These are phyloP conservation scores for Lodderomyces elongisporus DNA, from an alignment of 1,139 yeast species.

Conservation along the genomic window DNA sequence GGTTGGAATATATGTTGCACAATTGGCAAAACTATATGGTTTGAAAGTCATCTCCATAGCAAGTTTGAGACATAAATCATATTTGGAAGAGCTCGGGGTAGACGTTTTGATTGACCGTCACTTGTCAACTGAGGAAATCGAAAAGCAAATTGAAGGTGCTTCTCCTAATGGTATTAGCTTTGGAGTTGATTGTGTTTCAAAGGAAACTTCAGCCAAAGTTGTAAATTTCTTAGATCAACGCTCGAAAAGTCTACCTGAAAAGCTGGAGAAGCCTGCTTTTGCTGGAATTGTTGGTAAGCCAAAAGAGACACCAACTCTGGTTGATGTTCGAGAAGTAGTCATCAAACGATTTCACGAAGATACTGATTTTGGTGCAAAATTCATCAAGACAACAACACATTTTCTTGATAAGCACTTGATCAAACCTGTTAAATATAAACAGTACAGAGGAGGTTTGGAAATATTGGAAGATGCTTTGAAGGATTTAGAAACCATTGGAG, in stretches of 20 bases:
- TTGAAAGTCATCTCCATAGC: slow-evolving; percentile 39
- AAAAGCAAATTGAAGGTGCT: slow-evolving; percentile 11
- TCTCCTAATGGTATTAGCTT: slow-evolving; percentile 19
- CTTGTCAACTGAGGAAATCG: slow-evolving; percentile 19
- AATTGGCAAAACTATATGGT: slow-evolving; percentile 36
- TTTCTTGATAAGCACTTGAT: slow-evolving; percentile 22
- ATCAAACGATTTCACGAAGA: slow-evolving; percentile 44
- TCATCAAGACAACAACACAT: slow-evolving; percentile 29
- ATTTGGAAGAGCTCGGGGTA: slow-evolving; percentile 33
- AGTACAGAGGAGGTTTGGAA: slow-evolving; percentile 30
- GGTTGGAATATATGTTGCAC: slow-evolving; percentile 39
- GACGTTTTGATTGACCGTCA: slow-evolving; percentile 36
- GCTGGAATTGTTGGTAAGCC: slow-evolving; percentile 41
- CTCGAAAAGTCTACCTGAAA: background rate
- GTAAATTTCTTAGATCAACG: slow-evolving; percentile 20
- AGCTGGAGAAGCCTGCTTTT: slow-evolving; percentile 15
- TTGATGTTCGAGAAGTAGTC: slow-evolving; percentile 23
- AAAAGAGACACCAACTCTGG: slow-evolving; percentile 17
- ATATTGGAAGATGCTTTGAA: slow-evolving; percentile 29
- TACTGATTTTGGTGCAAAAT: slow-evolving; percentile 27
- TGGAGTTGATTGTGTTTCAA: slow-evolving; percentile 44
- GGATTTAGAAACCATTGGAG: slow-evolving; percentile 36
- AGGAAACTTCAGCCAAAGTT: slow-evolving; percentile 31
- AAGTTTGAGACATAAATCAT: slow-evolving; percentile 26
- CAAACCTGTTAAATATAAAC: slow-evolving; percentile 29